Percentiles rank a stretch among this genome's conserved stretches.
Evolutionary conservation across 352 stramenopile species (phyloP).

Genomic region (Phytophthora crassamura): DNA sequence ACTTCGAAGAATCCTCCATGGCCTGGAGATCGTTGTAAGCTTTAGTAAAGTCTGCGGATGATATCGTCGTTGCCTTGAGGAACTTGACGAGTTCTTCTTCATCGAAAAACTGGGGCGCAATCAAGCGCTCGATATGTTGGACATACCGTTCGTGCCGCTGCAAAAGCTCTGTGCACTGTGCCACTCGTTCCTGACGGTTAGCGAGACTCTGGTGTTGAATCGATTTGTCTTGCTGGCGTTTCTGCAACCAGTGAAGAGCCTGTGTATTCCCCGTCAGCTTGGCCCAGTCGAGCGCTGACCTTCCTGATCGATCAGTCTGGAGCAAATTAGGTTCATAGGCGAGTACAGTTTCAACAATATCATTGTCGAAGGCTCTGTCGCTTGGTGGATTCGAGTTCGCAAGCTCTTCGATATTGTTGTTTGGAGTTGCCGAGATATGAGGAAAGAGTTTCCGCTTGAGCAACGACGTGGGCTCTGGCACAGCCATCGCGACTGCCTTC

Average conservation of each 20-base stretch:
- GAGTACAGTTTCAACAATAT: conserved; percentile 54
- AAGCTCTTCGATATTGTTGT: conserved; percentile 26
- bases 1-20: not conserved
- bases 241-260: conserved; percentile 46
- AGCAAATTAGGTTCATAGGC: conserved; percentile 48
- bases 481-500: conserved; percentile 68
- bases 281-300: conserved; percentile 76
- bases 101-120: conserved; percentile 47
- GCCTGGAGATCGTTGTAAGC: conserved; percentile 33
- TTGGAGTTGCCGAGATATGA: not conserved
- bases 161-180: conserved; percentile 48
- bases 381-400: not conserved
- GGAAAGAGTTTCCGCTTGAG: not conserved
- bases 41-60: conserved; percentile 23
- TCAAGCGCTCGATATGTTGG: conserved; percentile 34
- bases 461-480: conserved; percentile 17
- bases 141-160: conserved; percentile 44
- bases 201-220: conserved; percentile 44
- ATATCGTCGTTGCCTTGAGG: conserved; percentile 32
- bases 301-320: conserved; percentile 49
- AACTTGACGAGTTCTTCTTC: conserved; percentile 49
- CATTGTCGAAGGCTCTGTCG: conserved; percentile 52
- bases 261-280: conserved; percentile 49
- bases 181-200: conserved; percentile 42
- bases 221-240: conserved; percentile 38